phyloP scores from a whole-genome alignment of 768 basidiomycete species.

The Pleurotus eryngii region DNA sequence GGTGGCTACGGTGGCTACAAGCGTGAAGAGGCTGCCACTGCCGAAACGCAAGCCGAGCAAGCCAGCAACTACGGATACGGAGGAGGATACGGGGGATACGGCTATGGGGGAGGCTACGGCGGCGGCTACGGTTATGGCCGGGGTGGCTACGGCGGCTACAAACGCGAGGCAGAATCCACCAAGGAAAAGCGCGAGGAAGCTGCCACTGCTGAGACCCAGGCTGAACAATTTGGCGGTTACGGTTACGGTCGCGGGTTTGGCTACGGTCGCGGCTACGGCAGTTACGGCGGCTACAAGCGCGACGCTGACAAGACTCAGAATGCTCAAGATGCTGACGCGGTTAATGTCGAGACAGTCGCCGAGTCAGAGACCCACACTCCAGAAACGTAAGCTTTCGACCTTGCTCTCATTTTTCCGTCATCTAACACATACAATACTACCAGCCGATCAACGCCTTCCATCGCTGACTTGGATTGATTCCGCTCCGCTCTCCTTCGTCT shows the following conservation, averaged over 20 bases:
- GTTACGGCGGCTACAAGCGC: conserved; percentile 1
- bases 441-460: neutral
- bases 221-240: neutral
- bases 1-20: conserved; percentile 2
- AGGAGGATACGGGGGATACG: neutral
- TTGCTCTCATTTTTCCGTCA: neutral
- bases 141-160: neutral
- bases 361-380: neutral
- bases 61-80: neutral
- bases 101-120: neutral
- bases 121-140: neutral
- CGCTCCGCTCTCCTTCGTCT: neutral
- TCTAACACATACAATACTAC: neutral
- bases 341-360: neutral
- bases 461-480: neutral
- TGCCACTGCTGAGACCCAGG: conserved; percentile 3
- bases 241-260: neutral
- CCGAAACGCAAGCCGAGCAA: neutral
- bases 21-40: conserved; percentile 2
- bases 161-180: neutral
- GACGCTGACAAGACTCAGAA: neutral
- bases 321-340: neutral
- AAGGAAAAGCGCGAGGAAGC: neutral
- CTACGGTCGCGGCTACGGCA: neutral
- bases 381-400: neutral